These are phyloP conservation scores for Rickenella mellea DNA, from an alignment of 768 basidiomycete genomes.

Conservation along the genomic window DNA sequence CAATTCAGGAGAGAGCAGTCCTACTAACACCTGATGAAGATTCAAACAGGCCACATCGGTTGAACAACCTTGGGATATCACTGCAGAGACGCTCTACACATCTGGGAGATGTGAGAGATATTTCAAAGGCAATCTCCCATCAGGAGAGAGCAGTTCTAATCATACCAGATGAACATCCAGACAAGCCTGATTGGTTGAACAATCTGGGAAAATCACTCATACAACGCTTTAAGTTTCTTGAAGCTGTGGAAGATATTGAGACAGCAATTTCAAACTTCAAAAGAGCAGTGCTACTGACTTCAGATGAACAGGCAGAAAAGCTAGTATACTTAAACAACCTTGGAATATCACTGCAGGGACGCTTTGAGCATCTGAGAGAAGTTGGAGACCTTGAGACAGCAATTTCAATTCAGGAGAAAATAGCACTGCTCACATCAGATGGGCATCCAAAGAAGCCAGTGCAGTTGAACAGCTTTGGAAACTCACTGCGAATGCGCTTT, in stretches of 20 bases:
- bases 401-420: neutral
- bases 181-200: constrained; percentile 2
- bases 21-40: neutral
- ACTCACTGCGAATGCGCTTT: neutral
- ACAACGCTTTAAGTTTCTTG: constrained; percentile 1
- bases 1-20: neutral
- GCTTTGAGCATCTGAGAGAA: neutral
- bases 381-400: neutral
- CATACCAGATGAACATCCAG: constrained; percentile 3
- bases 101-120: constrained; percentile 1
- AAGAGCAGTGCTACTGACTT: neutral
- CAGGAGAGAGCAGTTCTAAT: constrained; percentile 1
- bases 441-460: neutral
- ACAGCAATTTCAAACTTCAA: constrained; percentile 1
- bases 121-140: constrained; percentile 3
- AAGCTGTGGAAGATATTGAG: neutral
- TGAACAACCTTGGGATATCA: neutral
- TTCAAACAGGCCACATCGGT: neutral
- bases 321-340: neutral
- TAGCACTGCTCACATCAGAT: neutral
- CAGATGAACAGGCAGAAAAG: neutral
- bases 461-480: neutral
- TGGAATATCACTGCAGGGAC: neutral
- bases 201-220: neutral
- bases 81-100: constrained; percentile 2